Evolutionary conservation across 331 rosid genomes (phyloP), one percentile per base, ranked within the genome.

Genomic region (Arachis monticola): DNA sequence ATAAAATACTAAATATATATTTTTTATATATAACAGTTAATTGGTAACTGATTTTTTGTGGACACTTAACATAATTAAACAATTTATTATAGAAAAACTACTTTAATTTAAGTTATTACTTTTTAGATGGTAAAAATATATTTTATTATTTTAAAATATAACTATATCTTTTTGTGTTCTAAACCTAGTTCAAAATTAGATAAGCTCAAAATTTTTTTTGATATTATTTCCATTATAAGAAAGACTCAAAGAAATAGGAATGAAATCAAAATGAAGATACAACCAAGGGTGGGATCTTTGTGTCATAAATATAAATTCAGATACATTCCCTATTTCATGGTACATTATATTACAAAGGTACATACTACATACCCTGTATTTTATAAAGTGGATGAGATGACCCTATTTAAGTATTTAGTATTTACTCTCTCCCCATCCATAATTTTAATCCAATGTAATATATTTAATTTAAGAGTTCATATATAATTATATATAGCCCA

Each of bases 321-420:
- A 69, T 47, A 63, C 64, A 64, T 75, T 70, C 47, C 32, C 74
- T 35, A 69, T 46, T 69, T 70, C 38, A 70, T 46, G 14, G 53
- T 68, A 74, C 79, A 51, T 0, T 4, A 60, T 52, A 73, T 27
- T 38, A 38, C 5, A 38, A 38, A 3, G 41, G 41, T 38, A 38
- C 41, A 38, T 1, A 8, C 31, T 30, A 12, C 35, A 61, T 1
- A 8, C 31, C 10, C 5, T 31, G 41, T 5, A 11, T 2, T 2
- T 1, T 67, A 17, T 1, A 65, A 65, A 61, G 17, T 5, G 0
- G 48, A 45, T 30, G 38, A 75, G 40, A 50, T n/a, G 30, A 67
- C 10, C 0, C 63, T 42, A 53, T 0, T 2, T 69, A 38, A 3
- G 41, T 27, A 27, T 27, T 27, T 27, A 27, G 30, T 38, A 38